Evolutionary conservation across 2,329 filamentous ascomycete species (phyloP).

Genomic region (Sclerotinia glacialis): DNA sequence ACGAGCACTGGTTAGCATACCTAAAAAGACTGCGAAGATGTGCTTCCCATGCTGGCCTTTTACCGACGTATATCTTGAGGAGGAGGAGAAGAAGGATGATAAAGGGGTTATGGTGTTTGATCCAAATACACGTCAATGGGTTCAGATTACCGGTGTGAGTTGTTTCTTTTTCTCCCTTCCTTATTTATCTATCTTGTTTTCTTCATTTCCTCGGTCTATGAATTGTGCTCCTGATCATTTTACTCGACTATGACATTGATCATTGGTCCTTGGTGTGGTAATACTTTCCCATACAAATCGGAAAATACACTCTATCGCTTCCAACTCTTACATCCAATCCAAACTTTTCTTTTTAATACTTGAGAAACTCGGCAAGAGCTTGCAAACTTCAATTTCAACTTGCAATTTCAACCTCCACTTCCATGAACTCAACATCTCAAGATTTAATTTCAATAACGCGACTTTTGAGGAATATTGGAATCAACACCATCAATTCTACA

Average conservation of each 20-base stretch:
- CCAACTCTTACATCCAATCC: too few species aligned
- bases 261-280: background rate
- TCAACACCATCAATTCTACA: background rate
- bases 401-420: background rate
- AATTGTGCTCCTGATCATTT: background rate
- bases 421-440: background rate
- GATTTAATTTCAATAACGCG: background rate
- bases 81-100: conserved; percentile 26
- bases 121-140: conserved; percentile 24
- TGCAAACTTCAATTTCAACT: background rate
- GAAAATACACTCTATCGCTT: background rate
- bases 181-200: background rate
- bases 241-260: background rate
- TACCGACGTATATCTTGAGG: conserved; percentile 32
- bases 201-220: background rate
- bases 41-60: conserved; percentile 33
- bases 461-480: background rate
- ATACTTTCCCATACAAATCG: background rate
- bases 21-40: conserved; percentile 19
- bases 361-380: background rate
- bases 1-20: background rate
- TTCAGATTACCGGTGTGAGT: conserved; percentile 27
- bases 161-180: background rate
- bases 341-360: background rate
- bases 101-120: conserved; percentile 27